Percentiles rank a stretch among this genome's conserved stretches.
Conservation (phyloP, 352 stramenopile genomes). For the Ophiocytium majus region DNA sequence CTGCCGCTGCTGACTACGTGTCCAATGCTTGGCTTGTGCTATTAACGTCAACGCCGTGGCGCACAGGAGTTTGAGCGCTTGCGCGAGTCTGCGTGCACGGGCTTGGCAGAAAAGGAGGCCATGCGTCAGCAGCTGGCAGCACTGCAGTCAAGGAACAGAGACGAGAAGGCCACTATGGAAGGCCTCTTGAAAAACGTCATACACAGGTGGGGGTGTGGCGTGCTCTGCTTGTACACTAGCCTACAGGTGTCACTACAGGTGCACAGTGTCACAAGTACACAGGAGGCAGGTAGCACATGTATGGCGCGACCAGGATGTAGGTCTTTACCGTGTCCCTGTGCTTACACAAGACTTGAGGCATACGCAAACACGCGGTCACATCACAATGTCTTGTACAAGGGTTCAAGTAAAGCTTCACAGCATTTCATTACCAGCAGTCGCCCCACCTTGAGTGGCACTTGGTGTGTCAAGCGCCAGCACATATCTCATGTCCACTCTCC, state of each 20-base stretch:
- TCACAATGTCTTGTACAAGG: not conserved
- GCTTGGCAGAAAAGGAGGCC: conserved; percentile 40
- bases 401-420: too few species aligned
- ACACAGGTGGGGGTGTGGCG: conserved; percentile 18
- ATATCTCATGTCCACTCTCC: too few species aligned
- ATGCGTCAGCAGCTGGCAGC: conserved; percentile 36
- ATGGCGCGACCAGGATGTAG: not conserved
- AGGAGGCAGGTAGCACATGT: not conserved
- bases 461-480: too few species aligned
- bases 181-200: conserved; percentile 45
- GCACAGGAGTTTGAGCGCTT: conserved; percentile 48
- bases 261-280: not conserved
- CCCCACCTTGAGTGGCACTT: too few species aligned
- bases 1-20: too few species aligned
- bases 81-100: conserved; percentile 23
- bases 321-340: not conserved
- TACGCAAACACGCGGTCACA: not conserved
- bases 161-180: conserved; percentile 48
- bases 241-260: not conserved
- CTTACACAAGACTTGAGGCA: not conserved
- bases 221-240: not conserved
- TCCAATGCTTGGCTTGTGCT: too few species aligned
- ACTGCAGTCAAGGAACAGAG: conserved; percentile 37
- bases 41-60: not conserved
- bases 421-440: too few species aligned